A percentile compares a stretch with the other conserved stretches of the same genome.
Evolutionary conservation across 2,329 filamentous ascomycete genomes (phyloP).

Genomic region (Verticillium nubilum): DNA sequence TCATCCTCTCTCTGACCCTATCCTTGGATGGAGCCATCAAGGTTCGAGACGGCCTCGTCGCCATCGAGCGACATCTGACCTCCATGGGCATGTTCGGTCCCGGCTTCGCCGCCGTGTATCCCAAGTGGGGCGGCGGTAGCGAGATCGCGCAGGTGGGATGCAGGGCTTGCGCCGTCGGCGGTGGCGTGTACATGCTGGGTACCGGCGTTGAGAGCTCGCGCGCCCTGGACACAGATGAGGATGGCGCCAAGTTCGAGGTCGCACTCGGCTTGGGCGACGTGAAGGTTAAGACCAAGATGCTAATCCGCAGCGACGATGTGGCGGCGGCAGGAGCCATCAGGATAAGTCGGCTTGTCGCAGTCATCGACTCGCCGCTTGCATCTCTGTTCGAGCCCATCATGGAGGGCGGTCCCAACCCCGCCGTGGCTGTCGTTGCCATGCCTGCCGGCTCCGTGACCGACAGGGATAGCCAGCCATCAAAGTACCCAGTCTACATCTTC

Average conservation of each 20-base stretch:
- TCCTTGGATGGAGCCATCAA: conserved; percentile 60
- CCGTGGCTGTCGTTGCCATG: conserved; percentile 65
- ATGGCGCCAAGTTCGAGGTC: conserved; percentile 31
- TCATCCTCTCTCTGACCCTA: conserved; percentile 63
- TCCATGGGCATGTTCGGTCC: conserved; percentile 86
- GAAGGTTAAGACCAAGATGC: conserved; percentile 45
- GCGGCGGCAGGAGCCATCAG: conserved; percentile 17
- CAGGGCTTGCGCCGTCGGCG: conserved; percentile 84
- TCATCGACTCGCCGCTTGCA: conserved; percentile 62
- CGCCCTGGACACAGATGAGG: conserved; percentile 15
- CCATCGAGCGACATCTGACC: conserved; percentile 72
- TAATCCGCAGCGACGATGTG: conserved; percentile 41
- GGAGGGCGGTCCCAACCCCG: conserved; percentile 72
- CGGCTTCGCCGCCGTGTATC: conserved; percentile 83
- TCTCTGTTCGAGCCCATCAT: conserved; percentile 64
- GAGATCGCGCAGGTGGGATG: conserved; percentile 91
- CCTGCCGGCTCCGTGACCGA: conserved; percentile 43
- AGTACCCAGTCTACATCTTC: conserved; percentile 52
- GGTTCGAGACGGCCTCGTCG: conserved; percentile 60
- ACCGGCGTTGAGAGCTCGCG: conserved; percentile 50
- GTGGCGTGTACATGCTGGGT: conserved; percentile 82
- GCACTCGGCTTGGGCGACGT: conserved; percentile 50
- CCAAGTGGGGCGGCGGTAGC: conserved; percentile 87
- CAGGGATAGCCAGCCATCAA: conserved; percentile 24
- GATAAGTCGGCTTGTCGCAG: conserved; percentile 57